phyloP scores from a whole-genome alignment of 441 rosid species.

The Gossypium laxum region DNA sequence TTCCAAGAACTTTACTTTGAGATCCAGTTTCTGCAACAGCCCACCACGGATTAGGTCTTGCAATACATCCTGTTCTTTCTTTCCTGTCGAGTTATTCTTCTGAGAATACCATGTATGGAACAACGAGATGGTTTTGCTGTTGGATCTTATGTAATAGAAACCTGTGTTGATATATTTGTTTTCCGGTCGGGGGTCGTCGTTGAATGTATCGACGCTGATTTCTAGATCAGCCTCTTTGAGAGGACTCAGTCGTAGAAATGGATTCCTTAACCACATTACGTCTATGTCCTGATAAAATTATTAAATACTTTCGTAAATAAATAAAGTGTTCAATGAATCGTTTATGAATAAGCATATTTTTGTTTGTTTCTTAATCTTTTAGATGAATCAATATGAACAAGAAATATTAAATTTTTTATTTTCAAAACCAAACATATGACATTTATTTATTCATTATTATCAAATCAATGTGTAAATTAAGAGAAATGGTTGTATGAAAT shows the following conservation, averaged over 20 bases:
- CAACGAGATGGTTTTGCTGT: slow-evolving; percentile 54
- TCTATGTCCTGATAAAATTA: not conserved
- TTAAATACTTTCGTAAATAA: not conserved
- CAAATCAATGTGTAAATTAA: too few species aligned
- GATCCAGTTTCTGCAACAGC: slow-evolving; percentile 22
- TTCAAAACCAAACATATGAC: too few species aligned
- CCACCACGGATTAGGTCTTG: slow-evolving; percentile 28
- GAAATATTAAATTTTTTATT: too few species aligned
- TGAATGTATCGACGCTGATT: not conserved
- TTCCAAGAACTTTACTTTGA: slow-evolving; percentile 14
- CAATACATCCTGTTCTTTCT: slow-evolving; percentile 72
- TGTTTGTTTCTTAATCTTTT: too few species aligned
- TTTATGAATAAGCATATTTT: too few species aligned
- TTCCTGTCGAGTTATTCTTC: slow-evolving; percentile 40
- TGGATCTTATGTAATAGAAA: slow-evolving; percentile 53
- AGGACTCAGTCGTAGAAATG: not conserved
- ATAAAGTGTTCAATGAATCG: too few species aligned
- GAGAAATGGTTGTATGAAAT: too few species aligned
- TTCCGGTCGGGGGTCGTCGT: not conserved
- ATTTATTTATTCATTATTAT: too few species aligned
- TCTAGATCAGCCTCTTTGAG: not conserved
- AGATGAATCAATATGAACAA: too few species aligned
- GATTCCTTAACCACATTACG: not conserved
- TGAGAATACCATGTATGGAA: slow-evolving; percentile 49
- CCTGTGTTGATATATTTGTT: slow-evolving; percentile 51